phyloP scores from a whole-genome alignment of 352 stramenopile species.

The Globisporangium yorkense region DNA sequence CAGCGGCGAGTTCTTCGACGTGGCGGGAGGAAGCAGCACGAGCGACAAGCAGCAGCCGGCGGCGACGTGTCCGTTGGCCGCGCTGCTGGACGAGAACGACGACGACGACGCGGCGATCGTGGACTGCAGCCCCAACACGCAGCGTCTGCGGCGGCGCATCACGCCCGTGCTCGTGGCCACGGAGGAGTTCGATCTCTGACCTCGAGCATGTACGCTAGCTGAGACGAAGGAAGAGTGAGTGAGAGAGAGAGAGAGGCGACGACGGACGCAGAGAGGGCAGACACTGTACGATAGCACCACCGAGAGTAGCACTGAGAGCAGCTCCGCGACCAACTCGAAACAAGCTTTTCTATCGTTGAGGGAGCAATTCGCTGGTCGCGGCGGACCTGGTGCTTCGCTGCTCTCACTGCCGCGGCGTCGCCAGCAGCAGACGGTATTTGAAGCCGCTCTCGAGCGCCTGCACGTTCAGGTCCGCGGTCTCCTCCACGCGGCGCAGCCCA shows the following conservation, averaged over 20 bases:
- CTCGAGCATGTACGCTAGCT: not conserved
- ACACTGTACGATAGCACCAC: constrained; percentile 1
- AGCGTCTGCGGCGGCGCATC: constrained; percentile 41
- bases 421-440: constrained; percentile 62
- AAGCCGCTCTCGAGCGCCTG: constrained; percentile 69
- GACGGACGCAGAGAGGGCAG: not conserved
- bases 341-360: not conserved
- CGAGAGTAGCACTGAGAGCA: not conserved
- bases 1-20: not conserved
- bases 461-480: constrained; percentile 33
- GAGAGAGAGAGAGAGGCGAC: not conserved
- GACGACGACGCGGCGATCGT: constrained; percentile 10
- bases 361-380: no score
- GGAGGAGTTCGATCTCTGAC: constrained; percentile 56
- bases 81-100: constrained; percentile 24
- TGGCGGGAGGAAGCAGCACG: not conserved
- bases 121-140: constrained; percentile 21
- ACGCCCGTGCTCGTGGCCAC: constrained; percentile 41
- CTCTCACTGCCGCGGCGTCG: constrained; percentile 2
- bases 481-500: constrained; percentile 43
- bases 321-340: not conserved
- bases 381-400: no score
- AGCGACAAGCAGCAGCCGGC: not conserved
- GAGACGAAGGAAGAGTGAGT: constrained; percentile 2
- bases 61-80: constrained; percentile 4